Base-by-base conservation (phyloP, 2,329 filamentous ascomycete genomes). In the Thielaviopsis ethacetica region DNA sequence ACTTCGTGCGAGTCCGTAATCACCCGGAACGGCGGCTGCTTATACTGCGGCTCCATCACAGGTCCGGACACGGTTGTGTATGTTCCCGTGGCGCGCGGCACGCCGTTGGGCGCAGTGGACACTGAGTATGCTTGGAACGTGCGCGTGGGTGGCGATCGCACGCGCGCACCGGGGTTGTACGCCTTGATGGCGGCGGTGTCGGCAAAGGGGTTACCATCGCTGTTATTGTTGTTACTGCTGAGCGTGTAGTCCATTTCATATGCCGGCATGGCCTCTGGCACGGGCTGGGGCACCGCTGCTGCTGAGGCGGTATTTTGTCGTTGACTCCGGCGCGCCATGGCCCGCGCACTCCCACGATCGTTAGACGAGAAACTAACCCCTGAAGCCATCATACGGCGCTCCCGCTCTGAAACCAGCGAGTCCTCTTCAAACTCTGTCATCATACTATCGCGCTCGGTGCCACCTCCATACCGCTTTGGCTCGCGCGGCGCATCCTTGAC, bases 371-470 rank as follows among this genome's bases (percentile, higher is more conserved):
- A 77, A 71, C 78, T 78, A 80, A 64, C 80, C 80, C 0, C 77
- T 75, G 63, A 71, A 71, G 65, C 71, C 74, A 64, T 81, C 77
- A 38, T n/a, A 63, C 72, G 64, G 55, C 71, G 24, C 65, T 66
- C 62, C 3, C 62, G 59, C 13, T 62, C 60, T 22, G 62, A 63
- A 3, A 70, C 68, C 53, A 65, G 53, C 52, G 72, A 68, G 64
- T 78, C 74, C 67, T 80, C 73, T 62, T 80, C 76, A 60, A 80
- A 76, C 67, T 81, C 72, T 9, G 77, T 75, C 62, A 78, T 68
- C 59, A 74, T 70, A 67, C 77, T 75, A 59, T 75, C 72, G 3
- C 61, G 22, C 69, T 70, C 10, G 68, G 65, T 44, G 55, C 56
- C 51, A 58, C 63, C 53, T 54, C 56, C 51, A 58, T 30, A 27